Percentiles rank a stretch among this genome's conserved stretches.
These are phyloP conservation scores for Hordeum pubiflorum DNA, from an alignment of 202 grass and related monocot species.

Conservation along the genomic window DNA sequence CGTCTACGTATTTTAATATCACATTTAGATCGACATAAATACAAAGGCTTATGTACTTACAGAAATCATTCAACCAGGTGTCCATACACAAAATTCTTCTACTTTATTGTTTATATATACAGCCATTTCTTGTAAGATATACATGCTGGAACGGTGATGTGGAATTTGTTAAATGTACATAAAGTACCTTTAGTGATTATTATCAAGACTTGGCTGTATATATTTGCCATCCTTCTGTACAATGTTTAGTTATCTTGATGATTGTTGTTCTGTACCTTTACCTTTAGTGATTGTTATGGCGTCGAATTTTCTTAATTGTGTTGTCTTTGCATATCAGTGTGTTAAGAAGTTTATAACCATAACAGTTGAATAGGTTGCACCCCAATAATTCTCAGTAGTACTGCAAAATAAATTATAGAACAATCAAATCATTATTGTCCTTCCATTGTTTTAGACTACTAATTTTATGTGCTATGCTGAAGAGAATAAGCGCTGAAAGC, in stretches of 20 bases:
- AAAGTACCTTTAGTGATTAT: too few species aligned
- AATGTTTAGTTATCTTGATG: not conserved
- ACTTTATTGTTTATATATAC: not conserved
- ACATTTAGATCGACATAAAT: not conserved
- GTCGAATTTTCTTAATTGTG: not conserved
- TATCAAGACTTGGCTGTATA: not conserved
- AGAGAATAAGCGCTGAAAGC: slow-evolving; percentile 1
- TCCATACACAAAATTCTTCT: not conserved
- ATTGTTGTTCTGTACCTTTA: not conserved
- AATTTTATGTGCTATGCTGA: not conserved
- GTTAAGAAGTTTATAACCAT: not conserved
- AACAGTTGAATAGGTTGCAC: not conserved
- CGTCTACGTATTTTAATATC: not conserved
- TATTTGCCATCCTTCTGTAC: not conserved
- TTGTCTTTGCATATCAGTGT: not conserved
- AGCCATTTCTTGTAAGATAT: not conserved
- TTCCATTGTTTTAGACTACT: not conserved
- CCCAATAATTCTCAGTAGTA: not conserved
- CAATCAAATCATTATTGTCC: not conserved
- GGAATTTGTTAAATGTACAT: slow-evolving; percentile 7
- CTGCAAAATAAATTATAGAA: not conserved
- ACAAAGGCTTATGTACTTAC: not conserved
- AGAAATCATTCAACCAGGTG: not conserved
- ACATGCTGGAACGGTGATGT: slow-evolving; percentile 20
- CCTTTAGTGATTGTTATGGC: not conserved